phyloP scores from a whole-genome alignment of 768 basidiomycete genomes.

The Kwoniella botswanensis region DNA sequence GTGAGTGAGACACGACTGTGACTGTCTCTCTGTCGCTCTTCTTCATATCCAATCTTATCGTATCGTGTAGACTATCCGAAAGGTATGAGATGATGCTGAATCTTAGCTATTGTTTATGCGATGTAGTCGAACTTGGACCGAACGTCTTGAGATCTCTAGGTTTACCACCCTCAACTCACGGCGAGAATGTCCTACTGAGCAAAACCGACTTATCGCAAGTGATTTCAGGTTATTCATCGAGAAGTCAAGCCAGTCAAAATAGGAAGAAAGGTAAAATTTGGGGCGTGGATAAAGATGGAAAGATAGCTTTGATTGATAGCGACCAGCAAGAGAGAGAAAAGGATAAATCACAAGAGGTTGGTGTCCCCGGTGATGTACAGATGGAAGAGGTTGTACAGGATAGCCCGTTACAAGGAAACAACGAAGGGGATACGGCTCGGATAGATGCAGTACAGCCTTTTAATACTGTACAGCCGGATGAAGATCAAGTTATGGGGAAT shows the following conservation, averaged over 20 bases:
- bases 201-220: conserved; percentile 8
- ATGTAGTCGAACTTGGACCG: conserved; percentile 20
- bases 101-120: not conserved
- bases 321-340: not conserved
- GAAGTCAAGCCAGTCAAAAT: not conserved
- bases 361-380: not conserved
- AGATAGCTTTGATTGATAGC: not conserved
- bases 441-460: no score
- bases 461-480: not conserved
- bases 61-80: not conserved
- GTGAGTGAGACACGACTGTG: not conserved
- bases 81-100: not conserved
- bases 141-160: conserved; percentile 5
- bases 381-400: not conserved
- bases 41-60: not conserved
- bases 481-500: conserved; percentile 1
- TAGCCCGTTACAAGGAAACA: no score
- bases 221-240: conserved; percentile 2
- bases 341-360: not conserved
- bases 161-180: conserved; percentile 13
- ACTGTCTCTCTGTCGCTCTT: not conserved
- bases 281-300: not conserved
- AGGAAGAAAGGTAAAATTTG: not conserved
- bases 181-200: not conserved
- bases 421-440: no score